phyloP scores from a whole-genome alignment of 176 grass and related monocot species.

The Oryza meridionalis region DNA sequence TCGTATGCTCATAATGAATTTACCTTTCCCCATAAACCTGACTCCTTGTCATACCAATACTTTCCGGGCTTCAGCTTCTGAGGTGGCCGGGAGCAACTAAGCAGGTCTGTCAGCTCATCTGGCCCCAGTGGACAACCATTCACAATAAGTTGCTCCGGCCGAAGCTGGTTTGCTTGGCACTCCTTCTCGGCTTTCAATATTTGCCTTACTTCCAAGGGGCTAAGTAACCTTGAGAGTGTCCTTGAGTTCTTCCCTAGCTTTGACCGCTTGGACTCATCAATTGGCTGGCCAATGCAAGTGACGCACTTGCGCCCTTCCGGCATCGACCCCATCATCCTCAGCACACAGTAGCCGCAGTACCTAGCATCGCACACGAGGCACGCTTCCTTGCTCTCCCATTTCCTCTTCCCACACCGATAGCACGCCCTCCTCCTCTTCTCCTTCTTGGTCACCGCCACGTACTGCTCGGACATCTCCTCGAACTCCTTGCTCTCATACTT shows the following conservation, averaged over 20 bases:
- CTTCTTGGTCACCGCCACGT: slow-evolving; percentile 56
- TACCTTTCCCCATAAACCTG: slow-evolving; percentile 84
- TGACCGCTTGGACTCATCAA: slow-evolving; percentile 75
- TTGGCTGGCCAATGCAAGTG: slow-evolving; percentile 76
- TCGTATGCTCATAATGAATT: not conserved
- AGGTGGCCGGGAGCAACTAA: slow-evolving; percentile 26
- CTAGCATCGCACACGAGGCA: slow-evolving; percentile 84
- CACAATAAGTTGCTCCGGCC: slow-evolving; percentile 79
- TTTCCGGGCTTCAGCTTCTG: not conserved
- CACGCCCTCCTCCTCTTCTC: slow-evolving; percentile 65
- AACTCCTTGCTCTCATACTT: slow-evolving; percentile 62
- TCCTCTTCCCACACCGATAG: slow-evolving; percentile 82
- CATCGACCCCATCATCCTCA: slow-evolving; percentile 97
- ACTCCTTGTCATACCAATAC: slow-evolving; percentile 9
- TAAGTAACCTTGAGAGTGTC: slow-evolving; percentile 65
- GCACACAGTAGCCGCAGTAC: slow-evolving; percentile 83
- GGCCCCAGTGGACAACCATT: slow-evolving; percentile 67
- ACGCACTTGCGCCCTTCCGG: slow-evolving; percentile 94
- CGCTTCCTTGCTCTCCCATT: slow-evolving; percentile 88
- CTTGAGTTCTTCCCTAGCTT: slow-evolving; percentile 89
- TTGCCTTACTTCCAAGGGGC: slow-evolving; percentile 87
- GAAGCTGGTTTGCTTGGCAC: slow-evolving; percentile 90
- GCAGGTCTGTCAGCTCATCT: slow-evolving; percentile 80
- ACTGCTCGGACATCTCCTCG: slow-evolving; percentile 56
- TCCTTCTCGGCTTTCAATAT: slow-evolving; percentile 98